phyloP scores from a whole-genome alignment of 2,329 filamentous ascomycete genomes.

The Fusarium xylarioides region DNA sequence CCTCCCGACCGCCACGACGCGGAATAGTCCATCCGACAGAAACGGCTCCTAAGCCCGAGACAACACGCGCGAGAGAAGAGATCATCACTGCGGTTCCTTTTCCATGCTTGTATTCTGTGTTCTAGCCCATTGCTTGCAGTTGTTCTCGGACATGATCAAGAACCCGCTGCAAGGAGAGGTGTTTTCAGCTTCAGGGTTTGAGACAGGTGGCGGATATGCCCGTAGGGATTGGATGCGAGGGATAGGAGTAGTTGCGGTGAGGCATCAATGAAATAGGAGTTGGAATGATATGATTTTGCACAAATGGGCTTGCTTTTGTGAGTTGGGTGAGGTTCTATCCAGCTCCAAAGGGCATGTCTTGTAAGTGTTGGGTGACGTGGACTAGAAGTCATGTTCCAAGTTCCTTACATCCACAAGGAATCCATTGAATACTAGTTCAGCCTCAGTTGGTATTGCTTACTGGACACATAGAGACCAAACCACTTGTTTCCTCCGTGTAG shows the following conservation, averaged over 20 bases:
- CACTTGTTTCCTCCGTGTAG: not conserved
- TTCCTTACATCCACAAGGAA: not conserved
- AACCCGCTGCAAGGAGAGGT: not conserved
- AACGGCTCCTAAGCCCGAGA: constrained; percentile 14
- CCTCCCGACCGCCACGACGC: constrained; percentile 2
- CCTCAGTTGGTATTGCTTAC: not conserved
- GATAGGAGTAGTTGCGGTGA: not conserved
- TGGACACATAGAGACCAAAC: not conserved
- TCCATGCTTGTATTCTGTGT: not conserved
- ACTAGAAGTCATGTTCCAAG: too few relatives aligned
- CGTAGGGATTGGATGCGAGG: not conserved
- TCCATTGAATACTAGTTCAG: not conserved
- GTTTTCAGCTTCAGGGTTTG: not conserved
- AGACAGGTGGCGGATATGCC: constrained; percentile 6
- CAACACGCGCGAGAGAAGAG: constrained; percentile 16
- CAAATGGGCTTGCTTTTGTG: not conserved
- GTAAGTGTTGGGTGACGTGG: too few relatives aligned
- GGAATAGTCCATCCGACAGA: not conserved
- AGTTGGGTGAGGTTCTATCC: not conserved
- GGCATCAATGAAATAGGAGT: too few relatives aligned
- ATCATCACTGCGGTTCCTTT: not conserved
- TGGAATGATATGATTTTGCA: not conserved
- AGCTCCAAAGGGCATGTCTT: rapidly evolving
- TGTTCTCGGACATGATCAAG: not conserved
- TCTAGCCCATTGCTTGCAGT: not conserved